A percentile compares a stretch with the other conserved stretches of the same genome.
phyloP scores from a whole-genome alignment of 2,329 filamentous ascomycete species.

The Chaetomium sp. region DNA sequence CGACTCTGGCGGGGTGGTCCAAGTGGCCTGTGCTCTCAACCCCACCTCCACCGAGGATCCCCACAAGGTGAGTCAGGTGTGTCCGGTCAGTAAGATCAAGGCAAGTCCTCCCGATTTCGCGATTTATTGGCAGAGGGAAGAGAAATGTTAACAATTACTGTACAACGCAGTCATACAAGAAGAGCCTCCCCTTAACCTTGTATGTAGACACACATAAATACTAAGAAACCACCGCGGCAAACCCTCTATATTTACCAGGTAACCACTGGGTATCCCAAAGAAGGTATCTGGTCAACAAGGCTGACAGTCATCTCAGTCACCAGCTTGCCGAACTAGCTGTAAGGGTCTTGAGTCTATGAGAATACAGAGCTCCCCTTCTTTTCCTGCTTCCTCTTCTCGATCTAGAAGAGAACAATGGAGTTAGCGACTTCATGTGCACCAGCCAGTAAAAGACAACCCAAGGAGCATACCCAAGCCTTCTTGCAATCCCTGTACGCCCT shows the following conservation, averaged over 20 bases:
- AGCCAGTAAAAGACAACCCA: no score
- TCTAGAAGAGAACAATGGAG: neutral
- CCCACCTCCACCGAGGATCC: constrained; percentile 21
- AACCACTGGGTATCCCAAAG: neutral
- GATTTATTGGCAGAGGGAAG: neutral
- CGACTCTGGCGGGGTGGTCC: constrained; percentile 19
- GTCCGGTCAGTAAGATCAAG: neutral
- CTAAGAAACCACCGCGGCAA: neutral
- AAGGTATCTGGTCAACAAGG: neutral
- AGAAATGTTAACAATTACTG: constrained; percentile 13
- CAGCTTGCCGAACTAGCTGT: no score
- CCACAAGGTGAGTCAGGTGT: constrained; percentile 12
- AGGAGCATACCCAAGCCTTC: constrained; percentile 77
- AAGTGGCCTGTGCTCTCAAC: constrained; percentile 23
- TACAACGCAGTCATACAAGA: neutral
- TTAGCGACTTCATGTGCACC: neutral
- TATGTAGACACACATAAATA: neutral
- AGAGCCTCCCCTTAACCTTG: neutral
- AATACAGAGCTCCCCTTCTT: constrained; percentile 8
- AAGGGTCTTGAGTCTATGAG: neutral
- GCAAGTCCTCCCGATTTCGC: neutral
- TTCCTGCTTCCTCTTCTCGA: constrained; percentile 25
- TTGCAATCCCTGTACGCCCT: constrained; percentile 95
- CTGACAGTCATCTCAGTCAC: no score
- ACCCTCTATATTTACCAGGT: neutral